Evolutionary conservation across 768 basidiomycete genomes (phyloP), one percentile per base, ranked within the genome.

Genomic region (Daedalea quercina): DNA sequence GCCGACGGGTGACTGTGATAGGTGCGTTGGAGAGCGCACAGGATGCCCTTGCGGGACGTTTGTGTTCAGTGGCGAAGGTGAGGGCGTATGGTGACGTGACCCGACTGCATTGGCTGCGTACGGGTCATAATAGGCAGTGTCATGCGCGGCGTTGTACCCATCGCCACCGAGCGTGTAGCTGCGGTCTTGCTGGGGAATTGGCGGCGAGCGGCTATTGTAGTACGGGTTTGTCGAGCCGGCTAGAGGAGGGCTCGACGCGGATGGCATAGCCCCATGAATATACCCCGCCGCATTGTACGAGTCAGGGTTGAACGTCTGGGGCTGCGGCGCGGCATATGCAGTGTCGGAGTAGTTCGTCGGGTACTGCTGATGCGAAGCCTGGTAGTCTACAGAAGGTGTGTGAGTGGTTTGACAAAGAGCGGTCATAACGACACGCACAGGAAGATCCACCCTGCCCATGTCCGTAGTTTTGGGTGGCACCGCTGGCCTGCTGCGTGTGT

Each of bases 141-240:
- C 49, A 20, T 59, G 47, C 28, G 46, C 48, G 12, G 58, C 54
- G 47, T 51, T 35, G 52, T 87, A 86, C 8, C 77, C 76, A 50
- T 75, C 75, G 19, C 80, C 82, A 4, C 79, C 78, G 26, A 79
- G 71, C 7, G 80, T 76, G 64, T 86, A 82, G 51, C 69, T 74
- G n/a, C 75, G 77, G 28, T 80, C 76, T 9, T 51, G 45, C 47
- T 57, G 54, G 34, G 50, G 12, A 1, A 35, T 28, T 43, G 42
- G 54, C 28, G 49, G 44, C 6, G 54, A 1, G 19, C 54, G 54
- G 37, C 37, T 15, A 42, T 24, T 24, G 49, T 57, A 52, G 33
- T 60, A 54, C 20, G 57, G 55, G 54, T 54, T 54, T 12, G 63
- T 47, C 25, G 13, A 43, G 6, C 28, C 28, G 23, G 62, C 33